A percentile compares a stretch with the other conserved stretches of the same genome.
phyloP scores from a whole-genome alignment of 768 basidiomycete species.

The Hericium erinaceus region DNA sequence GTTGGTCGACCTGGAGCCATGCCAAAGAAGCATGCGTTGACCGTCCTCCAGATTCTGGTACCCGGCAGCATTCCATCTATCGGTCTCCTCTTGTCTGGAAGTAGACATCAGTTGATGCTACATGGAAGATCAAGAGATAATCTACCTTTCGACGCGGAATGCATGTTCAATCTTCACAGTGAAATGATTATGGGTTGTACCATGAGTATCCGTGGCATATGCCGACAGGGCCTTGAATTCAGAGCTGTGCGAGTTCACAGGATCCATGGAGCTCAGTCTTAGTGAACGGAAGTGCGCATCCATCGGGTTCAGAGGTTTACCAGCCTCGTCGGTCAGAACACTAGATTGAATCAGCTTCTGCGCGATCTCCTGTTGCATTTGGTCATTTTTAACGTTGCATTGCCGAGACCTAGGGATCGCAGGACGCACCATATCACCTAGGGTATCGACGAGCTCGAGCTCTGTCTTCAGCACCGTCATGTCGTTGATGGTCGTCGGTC shows the following conservation, averaged over 20 bases:
- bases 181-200: slow-evolving; percentile 41
- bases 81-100: slow-evolving; percentile 25
- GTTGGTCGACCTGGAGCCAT: slow-evolving; percentile 54
- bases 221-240: slow-evolving; percentile 40
- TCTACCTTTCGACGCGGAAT: slow-evolving; percentile 46
- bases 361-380: slow-evolving; percentile 38
- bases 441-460: slow-evolving; percentile 54
- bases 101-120: slow-evolving; percentile 11
- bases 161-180: slow-evolving; percentile 35
- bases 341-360: slow-evolving; percentile 40
- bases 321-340: slow-evolving; percentile 30
- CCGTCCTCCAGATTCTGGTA: slow-evolving; percentile 34
- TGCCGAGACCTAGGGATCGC: background rate
- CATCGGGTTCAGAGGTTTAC: slow-evolving; percentile 43
- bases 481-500: slow-evolving; percentile 36
- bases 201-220: slow-evolving; percentile 49
- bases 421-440: slow-evolving; percentile 47
- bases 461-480: slow-evolving; percentile 37
- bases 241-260: slow-evolving; percentile 27
- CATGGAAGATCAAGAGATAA: slow-evolving; percentile 5
- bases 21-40: slow-evolving; percentile 51
- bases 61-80: slow-evolving; percentile 37
- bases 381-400: background rate
- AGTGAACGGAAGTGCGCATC: slow-evolving; percentile 48
- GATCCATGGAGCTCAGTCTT: slow-evolving; percentile 41